phyloP scores from a whole-genome alignment of 768 basidiomycete genomes.

The Rhodotorula graminis region DNA sequence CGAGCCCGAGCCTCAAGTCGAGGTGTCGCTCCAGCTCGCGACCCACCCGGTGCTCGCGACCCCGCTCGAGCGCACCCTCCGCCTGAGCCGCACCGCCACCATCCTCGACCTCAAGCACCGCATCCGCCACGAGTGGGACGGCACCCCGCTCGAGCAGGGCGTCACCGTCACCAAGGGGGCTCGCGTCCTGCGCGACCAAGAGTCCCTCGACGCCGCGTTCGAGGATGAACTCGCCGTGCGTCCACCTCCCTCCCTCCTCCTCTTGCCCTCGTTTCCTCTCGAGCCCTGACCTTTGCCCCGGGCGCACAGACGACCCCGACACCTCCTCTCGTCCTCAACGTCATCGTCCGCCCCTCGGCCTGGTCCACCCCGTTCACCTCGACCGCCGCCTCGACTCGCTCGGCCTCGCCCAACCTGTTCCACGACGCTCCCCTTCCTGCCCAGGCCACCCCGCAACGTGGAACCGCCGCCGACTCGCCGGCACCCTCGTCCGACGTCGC shows the following conservation, averaged over 20 bases:
- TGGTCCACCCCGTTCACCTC: constrained; percentile 21
- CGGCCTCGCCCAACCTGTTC: neutral
- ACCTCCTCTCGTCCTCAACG: neutral
- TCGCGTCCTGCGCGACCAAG: constrained; percentile 18
- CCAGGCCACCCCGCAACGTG: neutral
- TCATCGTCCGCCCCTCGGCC: constrained; percentile 20
- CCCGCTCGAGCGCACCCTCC: neutral
- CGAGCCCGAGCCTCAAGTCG: neutral
- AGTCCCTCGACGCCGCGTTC: neutral
- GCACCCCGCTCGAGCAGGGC: constrained; percentile 3
- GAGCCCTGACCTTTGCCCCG: neutral
- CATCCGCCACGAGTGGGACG: constrained; percentile 16
- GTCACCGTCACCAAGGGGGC: constrained; percentile 17
- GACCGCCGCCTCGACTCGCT: neutral
- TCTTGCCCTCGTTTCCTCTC: too few relatives aligned
- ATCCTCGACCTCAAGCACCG: constrained; percentile 12
- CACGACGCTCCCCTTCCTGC: neutral
- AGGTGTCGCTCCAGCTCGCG: neutral
- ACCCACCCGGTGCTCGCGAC: constrained; percentile 8
- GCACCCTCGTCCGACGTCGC: neutral
- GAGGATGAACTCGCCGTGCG: neutral
- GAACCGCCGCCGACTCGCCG: neutral
- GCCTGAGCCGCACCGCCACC: neutral
- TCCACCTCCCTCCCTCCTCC: neutral
- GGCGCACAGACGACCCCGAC: neutral